Evolutionary conservation across 2,329 filamentous ascomycete genomes (phyloP).

Genomic region (Herpotrichia juniperi): DNA sequence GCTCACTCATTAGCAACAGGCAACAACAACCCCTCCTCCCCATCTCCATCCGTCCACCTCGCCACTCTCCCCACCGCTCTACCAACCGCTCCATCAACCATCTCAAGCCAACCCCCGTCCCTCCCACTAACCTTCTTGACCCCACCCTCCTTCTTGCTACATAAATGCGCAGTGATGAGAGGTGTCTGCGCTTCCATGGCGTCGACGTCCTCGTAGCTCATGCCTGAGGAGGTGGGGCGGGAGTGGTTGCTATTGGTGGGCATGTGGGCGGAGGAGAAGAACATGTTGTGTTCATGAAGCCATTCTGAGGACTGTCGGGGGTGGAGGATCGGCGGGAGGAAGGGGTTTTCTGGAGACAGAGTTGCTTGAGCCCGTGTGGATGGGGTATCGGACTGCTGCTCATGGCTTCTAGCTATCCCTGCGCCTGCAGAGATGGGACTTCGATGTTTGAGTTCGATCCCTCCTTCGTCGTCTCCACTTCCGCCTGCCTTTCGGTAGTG

Average conservation of each 20-base stretch:
- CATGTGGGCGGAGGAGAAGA: background rate
- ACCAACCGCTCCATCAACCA: conserved; percentile 29
- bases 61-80: conserved; percentile 21
- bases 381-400: background rate
- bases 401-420: too few species aligned
- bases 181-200: conserved; percentile 4
- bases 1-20: conserved; percentile 20
- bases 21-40: conserved; percentile 25
- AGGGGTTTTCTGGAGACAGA: background rate
- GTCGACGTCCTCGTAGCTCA: background rate
- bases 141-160: background rate
- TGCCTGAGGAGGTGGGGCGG: background rate
- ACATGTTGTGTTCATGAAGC: background rate
- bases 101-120: conserved; percentile 20
- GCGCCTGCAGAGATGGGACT: too few species aligned
- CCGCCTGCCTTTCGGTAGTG: too few species aligned
- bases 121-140: background rate
- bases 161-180: too few species aligned
- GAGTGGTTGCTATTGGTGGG: too few species aligned
- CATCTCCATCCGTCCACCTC: conserved; percentile 32
- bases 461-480: too few species aligned
- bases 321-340: background rate
- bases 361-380: background rate
- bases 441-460: too few species aligned
- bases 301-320: background rate